Base-by-base conservation (phyloP, 306 rosid genomes). In the Myrica gale region DNA sequence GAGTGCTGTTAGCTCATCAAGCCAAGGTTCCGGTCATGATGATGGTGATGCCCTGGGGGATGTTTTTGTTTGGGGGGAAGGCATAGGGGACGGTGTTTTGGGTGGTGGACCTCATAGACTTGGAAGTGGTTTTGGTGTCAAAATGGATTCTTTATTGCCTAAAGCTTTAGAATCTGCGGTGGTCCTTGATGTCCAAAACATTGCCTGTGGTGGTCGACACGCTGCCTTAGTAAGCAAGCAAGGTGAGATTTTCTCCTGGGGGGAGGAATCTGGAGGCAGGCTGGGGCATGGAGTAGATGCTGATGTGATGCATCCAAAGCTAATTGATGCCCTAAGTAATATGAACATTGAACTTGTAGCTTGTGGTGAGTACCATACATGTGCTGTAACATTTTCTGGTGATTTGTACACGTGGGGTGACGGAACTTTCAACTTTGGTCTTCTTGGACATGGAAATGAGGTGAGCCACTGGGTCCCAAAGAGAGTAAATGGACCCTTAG, bases 21-120 rank as follows among this genome's bases (percentile, higher is more conserved):
- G 99, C 85, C 99, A 95, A 85, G 99, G 99, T 78, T 95, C 99
- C 83, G 99, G 99, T 80, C 94, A 90, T 76, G 99, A 95, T 82
- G 97, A 95, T 87, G 97, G 97, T 72, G 99, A 95, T 89, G 97
- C 99, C 76, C 80, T 95, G 81, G 99, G 99, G 80, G 99, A 95
- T 84, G 97, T 95, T 78, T 95, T 92, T 81, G 84, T 95, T 74
- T 95, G 99, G 99, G 99, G 98, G 73, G 97, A 95, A 72, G 92
- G 97, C 79, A 89, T 86, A 16, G 99, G 99, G 57, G 99, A 95
- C 81, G 97, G 97, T 80, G 93, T 90, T 85, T 62, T 92, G 77
- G 97, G 99, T 72, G 95, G 99, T 82, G 99, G 99, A 83, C 71
- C 82, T 84, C 89, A 88, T 20, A 88, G 92, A 83, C 88, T 87